These are phyloP conservation scores for Blastomyces gilchristii DNA, from an alignment of 2,329 filamentous ascomycete species.

Conservation along the genomic window DNA sequence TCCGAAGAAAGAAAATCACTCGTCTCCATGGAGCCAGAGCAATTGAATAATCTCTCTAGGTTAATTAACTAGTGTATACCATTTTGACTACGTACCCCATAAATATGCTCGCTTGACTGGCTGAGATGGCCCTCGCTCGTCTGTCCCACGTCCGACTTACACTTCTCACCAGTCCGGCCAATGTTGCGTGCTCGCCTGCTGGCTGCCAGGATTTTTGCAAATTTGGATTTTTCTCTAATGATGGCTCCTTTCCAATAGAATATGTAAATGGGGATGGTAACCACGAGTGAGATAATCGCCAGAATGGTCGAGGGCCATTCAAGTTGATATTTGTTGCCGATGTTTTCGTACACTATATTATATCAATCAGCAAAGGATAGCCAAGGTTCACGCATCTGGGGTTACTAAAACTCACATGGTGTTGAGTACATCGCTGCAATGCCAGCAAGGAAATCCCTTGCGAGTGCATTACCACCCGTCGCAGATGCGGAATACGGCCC, in stretches of 20 bases:
- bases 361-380: constrained; percentile 3
- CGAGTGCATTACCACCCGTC: constrained; percentile 55
- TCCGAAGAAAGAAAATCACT: neutral
- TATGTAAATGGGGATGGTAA: constrained; percentile 54
- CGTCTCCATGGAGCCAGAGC: neutral
- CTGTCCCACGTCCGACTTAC: neutral
- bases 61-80: neutral
- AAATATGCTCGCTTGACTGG: neutral
- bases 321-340: constrained; percentile 42
- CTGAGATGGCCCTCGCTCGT: neutral
- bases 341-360: constrained; percentile 36
- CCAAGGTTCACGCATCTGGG: neutral
- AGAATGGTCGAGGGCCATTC: constrained; percentile 52
- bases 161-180: neutral
- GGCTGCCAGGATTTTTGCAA: constrained; percentile 51
- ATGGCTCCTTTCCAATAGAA: constrained; percentile 54
- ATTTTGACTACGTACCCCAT: neutral
- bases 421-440: constrained; percentile 49
- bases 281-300: constrained; percentile 48
- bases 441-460: constrained; percentile 54
- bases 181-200: constrained; percentile 24
- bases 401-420: constrained; percentile 32
- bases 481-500: constrained; percentile 54
- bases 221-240: constrained; percentile 50
- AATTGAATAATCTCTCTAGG: neutral